Evolutionary conservation across 1,139 yeast genomes (phyloP).

Genomic region (Zygotorulaspora mrakii): DNA sequence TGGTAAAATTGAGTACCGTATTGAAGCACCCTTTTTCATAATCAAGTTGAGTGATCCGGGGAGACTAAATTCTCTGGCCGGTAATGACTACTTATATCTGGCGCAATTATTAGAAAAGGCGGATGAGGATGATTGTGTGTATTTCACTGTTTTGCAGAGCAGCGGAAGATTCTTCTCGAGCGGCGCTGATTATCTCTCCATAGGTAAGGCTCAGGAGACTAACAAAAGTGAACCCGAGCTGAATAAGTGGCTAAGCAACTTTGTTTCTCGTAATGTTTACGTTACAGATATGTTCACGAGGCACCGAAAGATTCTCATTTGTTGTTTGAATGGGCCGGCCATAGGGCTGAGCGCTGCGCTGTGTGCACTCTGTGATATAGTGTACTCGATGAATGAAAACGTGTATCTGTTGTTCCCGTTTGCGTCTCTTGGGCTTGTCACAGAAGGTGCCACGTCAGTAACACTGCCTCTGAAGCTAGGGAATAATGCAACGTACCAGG

Average conservation of each 20-base stretch:
- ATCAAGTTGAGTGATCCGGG: conserved; percentile 66
- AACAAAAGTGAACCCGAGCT: conserved; percentile 34
- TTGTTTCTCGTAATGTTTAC: conserved; percentile 67
- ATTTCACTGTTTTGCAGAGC: conserved; percentile 64
- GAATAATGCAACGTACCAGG: conserved; percentile 69
- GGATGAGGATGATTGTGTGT: conserved; percentile 59
- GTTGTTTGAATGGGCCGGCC: conserved; percentile 84
- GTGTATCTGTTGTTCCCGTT: conserved; percentile 71
- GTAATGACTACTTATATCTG: conserved; percentile 59
- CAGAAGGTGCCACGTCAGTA: conserved; percentile 76
- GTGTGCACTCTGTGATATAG: conserved; percentile 70
- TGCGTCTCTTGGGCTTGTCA: conserved; percentile 76
- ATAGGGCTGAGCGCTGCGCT: conserved; percentile 76
- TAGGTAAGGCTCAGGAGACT: conserved; percentile 29
- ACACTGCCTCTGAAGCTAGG: conserved; percentile 71
- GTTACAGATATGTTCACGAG: conserved; percentile 65
- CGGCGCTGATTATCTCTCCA: conserved; percentile 67
- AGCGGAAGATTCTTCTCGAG: conserved; percentile 79
- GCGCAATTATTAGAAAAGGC: conserved; percentile 63
- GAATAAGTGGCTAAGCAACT: conserved; percentile 55
- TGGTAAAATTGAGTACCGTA: conserved; percentile 19
- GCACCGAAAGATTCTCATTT: conserved; percentile 69
- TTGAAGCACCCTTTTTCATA: conserved; percentile 38
- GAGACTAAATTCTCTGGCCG: conserved; percentile 64
- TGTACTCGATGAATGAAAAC: conserved; percentile 62